Conservation (phyloP, 2,329 filamentous ascomycete species). For the Diaporthe sp. region DNA sequence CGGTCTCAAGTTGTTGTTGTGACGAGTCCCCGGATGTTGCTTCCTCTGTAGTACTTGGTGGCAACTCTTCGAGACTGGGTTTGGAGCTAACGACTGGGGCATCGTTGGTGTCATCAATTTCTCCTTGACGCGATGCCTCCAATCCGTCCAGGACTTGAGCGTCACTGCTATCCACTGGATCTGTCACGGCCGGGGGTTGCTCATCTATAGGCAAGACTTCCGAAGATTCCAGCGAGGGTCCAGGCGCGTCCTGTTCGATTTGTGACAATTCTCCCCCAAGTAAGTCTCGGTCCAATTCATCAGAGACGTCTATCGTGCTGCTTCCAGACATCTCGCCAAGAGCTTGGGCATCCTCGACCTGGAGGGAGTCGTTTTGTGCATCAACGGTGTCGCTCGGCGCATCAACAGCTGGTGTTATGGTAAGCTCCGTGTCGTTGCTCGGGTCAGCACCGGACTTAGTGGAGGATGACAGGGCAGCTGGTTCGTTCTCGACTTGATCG, state of each 20-base stretch:
- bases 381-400: not conserved
- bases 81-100: not conserved
- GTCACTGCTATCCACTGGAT: not conserved
- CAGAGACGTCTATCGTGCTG: not conserved
- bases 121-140: not conserved
- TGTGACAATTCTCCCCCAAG: not conserved
- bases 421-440: not conserved
- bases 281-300: not conserved
- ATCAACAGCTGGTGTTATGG: not conserved
- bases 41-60: not conserved
- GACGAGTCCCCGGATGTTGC: not conserved
- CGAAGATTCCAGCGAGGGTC: conserved; percentile 19
- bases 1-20: not conserved
- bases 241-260: conserved; percentile 6
- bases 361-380: not conserved
- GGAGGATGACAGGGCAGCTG: not conserved
- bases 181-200: not conserved
- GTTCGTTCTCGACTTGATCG: not conserved
- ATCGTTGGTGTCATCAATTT: not conserved
- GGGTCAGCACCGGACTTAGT: not conserved
- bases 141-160: not conserved
- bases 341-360: not conserved
- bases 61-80: not conserved
- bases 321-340: not conserved
- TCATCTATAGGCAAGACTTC: conserved; percentile 11